Conservation (phyloP, 257 asterid species). For the Ehretia macrophylla region DNA sequence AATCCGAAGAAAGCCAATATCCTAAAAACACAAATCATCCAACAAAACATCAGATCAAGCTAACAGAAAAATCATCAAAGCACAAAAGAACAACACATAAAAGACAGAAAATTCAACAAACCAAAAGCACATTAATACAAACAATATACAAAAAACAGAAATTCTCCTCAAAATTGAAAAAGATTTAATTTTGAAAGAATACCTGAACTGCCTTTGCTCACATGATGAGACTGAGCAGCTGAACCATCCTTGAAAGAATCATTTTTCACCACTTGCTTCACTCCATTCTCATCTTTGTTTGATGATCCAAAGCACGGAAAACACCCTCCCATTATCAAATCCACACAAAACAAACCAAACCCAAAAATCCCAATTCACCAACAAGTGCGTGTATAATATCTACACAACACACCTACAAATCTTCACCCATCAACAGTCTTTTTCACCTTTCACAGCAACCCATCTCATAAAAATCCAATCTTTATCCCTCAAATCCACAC, state of each 20-base stretch:
- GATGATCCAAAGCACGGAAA: conserved; percentile 88
- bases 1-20: neutral
- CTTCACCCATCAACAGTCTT: conserved; percentile 18
- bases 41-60: conserved; percentile 13
- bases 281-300: conserved; percentile 46
- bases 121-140: conserved; percentile 13
- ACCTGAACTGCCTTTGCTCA: conserved; percentile 70
- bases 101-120: neutral
- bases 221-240: conserved; percentile 46
- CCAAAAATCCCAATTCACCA: conserved; percentile 36
- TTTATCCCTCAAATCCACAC: no score
- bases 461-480: no score
- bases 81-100: neutral
- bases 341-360: conserved; percentile 27
- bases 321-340: conserved; percentile 59
- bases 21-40: neutral
- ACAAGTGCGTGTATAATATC: no score
- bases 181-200: conserved; percentile 7
- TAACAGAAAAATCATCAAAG: neutral
- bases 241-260: conserved; percentile 61
- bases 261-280: conserved; percentile 50
- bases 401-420: conserved; percentile 12
- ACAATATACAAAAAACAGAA: conserved; percentile 5
- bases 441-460: conserved; percentile 7
- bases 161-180: neutral